Percentiles rank a stretch among this genome's conserved stretches.
Evolutionary conservation across 2,329 filamentous ascomycete species (phyloP).

Genomic region (Trichoderma hamatum): DNA sequence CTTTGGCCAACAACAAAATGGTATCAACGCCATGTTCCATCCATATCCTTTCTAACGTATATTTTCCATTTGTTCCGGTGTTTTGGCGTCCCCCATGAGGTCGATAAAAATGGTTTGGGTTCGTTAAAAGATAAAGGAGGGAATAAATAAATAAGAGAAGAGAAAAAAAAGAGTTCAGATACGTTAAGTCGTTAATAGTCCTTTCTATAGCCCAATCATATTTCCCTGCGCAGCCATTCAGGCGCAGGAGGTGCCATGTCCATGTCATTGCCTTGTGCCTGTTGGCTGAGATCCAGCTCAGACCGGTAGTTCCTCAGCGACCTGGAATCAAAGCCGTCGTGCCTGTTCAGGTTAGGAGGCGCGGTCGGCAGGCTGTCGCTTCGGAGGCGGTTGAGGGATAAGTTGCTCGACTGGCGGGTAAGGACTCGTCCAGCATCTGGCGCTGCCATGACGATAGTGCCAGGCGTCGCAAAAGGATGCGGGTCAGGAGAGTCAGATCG

Average conservation of each 20-base stretch:
- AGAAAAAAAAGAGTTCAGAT: background rate
- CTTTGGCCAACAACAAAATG: constrained; percentile 21
- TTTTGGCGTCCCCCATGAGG: constrained; percentile 5
- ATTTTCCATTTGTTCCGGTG: constrained; percentile 21
- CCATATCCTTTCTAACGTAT: constrained; percentile 18
- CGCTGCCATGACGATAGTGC: constrained; percentile 71
- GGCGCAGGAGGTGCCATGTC: constrained; percentile 64
- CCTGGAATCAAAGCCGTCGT: constrained; percentile 51
- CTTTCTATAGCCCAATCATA: background rate
- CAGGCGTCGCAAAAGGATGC: constrained; percentile 66
- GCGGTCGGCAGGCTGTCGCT: constrained; percentile 57
- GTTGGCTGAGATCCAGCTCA: constrained; percentile 29
- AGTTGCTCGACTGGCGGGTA: constrained; percentile 54
- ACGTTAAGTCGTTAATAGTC: constrained; percentile 16
- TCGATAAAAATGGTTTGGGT: constrained; percentile 1
- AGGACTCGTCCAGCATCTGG: constrained; percentile 69
- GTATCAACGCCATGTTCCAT: constrained; percentile 27
- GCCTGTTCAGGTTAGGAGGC: constrained; percentile 52
- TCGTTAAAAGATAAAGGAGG: constrained; percentile 1
- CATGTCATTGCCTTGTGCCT: constrained; percentile 40
- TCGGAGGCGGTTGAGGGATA: constrained; percentile 56
- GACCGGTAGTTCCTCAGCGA: constrained; percentile 30
- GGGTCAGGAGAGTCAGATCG: constrained; percentile 71
- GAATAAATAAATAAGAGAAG: background rate
- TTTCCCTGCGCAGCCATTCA: constrained; percentile 57